Base-by-base conservation (phyloP, 441 rosid species). In the Flueggea neowawraea region DNA sequence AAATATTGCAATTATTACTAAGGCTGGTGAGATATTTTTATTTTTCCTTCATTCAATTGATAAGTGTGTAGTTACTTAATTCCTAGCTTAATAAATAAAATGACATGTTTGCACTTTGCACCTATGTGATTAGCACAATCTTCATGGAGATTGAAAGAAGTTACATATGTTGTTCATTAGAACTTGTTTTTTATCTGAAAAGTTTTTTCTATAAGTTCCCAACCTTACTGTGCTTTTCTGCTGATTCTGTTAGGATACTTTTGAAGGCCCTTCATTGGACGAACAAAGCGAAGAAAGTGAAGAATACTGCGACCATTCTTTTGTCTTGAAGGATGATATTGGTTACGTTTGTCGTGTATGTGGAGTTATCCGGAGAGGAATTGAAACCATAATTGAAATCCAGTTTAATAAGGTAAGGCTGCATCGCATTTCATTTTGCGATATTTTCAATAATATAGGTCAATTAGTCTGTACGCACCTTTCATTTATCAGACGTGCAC, bases 321-420 rank as follows among this genome's bases (percentile, higher is more conserved):
- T 73, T 65, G 60, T 86, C 60, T 65, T 86, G 58, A 83, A 64
- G 75, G 96, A 87, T 45, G 96, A 89, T 53, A 69, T 86, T 39
- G 96, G 96, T 6, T 77, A 73, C 73, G 91, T 89, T 52, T 89
- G 93, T 69, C 89, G 93, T 54, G 70, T 86, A 47, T 89, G 88
- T 58, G 91, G 96, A 57, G 75, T 86, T 14, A 71, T 87, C 61
- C 67, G 75, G 11, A 78, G 74, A 76, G 75, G 85, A 22, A 87
- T 84, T 28, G 79, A 84, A 58, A 74, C 75, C 12, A 84, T 84
- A 49, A 72, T 87, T 55, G 94, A 83, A 66, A 73, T 84, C 67
- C 79, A 75, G 50, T 81, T 73, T 65, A 74, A 65, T 57, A 87
- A 80, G 86, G 89, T 80, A 73, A 72, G 73, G 13, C 22, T 57